phyloP scores from a whole-genome alignment of 2,329 filamentous ascomycete species.

The Coniochaeta sp. region DNA sequence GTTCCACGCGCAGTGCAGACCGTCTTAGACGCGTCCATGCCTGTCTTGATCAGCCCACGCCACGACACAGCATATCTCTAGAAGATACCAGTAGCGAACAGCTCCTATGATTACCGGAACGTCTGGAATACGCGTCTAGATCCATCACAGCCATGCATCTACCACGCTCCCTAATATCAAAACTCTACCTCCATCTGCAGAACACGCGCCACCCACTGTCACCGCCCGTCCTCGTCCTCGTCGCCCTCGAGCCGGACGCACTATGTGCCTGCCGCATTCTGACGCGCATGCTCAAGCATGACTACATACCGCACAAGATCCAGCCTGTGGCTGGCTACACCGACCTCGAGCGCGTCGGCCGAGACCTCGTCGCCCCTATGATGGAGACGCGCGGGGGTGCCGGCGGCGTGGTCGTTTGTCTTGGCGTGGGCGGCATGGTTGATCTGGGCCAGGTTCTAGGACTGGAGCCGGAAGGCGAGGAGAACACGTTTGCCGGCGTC shows the following conservation, averaged over 20 bases:
- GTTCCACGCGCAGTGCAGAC: neutral
- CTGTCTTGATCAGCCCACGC: neutral
- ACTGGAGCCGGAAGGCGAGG: conserved; percentile 59
- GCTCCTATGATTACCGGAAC: conserved; percentile 22
- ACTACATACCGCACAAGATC: conserved; percentile 97
- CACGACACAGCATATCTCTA: neutral
- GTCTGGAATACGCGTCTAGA: conserved; percentile 21
- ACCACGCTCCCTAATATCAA: conserved; percentile 78
- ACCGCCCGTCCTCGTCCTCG: conserved; percentile 83
- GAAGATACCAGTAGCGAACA: neutral
- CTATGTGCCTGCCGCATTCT: conserved; percentile 93
- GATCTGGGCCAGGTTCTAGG: conserved; percentile 77
- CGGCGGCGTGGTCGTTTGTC: conserved; percentile 83
- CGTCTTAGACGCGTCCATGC: neutral
- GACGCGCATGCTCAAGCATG: conserved; percentile 86
- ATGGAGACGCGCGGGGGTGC: conserved; percentile 75
- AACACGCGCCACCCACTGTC: conserved; percentile 82
- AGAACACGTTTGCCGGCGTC: conserved; percentile 69
- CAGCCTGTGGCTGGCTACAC: conserved; percentile 90
- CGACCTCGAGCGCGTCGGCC: conserved; percentile 74
- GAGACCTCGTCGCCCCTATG: conserved; percentile 76
- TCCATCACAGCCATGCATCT: conserved; percentile 68
- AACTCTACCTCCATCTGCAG: conserved; percentile 85
- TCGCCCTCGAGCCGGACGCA: conserved; percentile 89
- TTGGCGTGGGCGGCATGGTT: conserved; percentile 87